These are phyloP conservation scores for Candida sithepensis DNA, from an alignment of 805 yeast genomes.

Conservation along the genomic window DNA sequence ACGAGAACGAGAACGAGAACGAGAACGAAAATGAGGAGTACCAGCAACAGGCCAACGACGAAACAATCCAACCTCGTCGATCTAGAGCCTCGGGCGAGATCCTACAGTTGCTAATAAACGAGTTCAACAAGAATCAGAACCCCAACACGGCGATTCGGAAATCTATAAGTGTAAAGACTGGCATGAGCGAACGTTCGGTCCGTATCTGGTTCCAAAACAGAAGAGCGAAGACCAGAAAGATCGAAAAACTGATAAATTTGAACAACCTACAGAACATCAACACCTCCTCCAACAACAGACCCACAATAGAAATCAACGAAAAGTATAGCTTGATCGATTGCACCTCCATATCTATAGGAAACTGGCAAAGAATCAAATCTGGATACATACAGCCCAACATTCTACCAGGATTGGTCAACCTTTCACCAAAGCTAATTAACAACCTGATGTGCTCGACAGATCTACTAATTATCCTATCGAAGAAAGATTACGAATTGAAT, in stretches of 20 bases:
- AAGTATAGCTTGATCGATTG: constrained; percentile 66
- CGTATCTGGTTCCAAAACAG: constrained; percentile 92
- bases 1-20: constrained; percentile 1
- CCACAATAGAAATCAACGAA: constrained; percentile 58
- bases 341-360: constrained; percentile 66
- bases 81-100: constrained; percentile 60
- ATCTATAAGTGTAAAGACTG: constrained; percentile 64
- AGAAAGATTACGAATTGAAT: constrained; percentile 67
- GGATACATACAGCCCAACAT: constrained; percentile 45
- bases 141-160: constrained; percentile 73
- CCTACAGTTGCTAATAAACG: constrained; percentile 59
- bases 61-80: constrained; percentile 23
- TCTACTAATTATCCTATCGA: constrained; percentile 64
- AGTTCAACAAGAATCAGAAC: constrained; percentile 68
- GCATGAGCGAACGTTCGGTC: constrained; percentile 84
- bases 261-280: constrained; percentile 17
- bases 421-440: constrained; percentile 65
- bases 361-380: constrained; percentile 75
- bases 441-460: constrained; percentile 67
- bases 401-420: constrained; percentile 48
- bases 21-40: background rate
- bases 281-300: constrained; percentile 3
- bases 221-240: constrained; percentile 71
- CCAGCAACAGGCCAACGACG: constrained; percentile 2
- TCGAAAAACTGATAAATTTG: constrained; percentile 42